A percentile compares a stretch with the other conserved stretches of the same genome.
Evolutionary conservation across 148 eudicot genomes (phyloP).

Genomic region (Euryodendron excelsum): DNA sequence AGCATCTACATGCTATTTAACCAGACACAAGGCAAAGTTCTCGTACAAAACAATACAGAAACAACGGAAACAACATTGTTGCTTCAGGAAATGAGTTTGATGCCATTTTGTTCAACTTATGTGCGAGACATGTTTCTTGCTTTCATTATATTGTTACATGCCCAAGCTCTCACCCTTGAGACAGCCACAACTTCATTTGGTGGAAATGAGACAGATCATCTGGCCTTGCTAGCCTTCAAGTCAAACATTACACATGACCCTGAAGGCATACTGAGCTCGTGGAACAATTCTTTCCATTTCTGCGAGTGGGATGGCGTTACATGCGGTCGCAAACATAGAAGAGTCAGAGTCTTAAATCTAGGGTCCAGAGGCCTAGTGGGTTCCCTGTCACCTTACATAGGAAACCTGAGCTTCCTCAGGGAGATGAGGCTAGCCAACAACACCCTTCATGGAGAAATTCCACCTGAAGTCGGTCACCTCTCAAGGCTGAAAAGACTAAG

Average conservation of each 20-base stretch:
- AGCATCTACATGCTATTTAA: too few relatives aligned
- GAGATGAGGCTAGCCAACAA: slow-evolving; percentile 9
- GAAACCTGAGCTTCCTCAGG: slow-evolving; percentile 25
- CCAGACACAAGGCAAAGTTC: too few relatives aligned
- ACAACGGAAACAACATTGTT: too few relatives aligned
- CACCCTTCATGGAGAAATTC: slow-evolving; percentile 21
- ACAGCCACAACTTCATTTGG: too few relatives aligned
- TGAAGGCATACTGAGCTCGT: background rate
- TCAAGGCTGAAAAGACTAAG: background rate
- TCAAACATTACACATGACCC: background rate
- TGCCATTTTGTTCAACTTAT: too few relatives aligned
- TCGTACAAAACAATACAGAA: too few relatives aligned
- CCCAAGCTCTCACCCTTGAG: too few relatives aligned
- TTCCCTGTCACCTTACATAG: slow-evolving; percentile 21
- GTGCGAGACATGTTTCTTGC: too few relatives aligned
- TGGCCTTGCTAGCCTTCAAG: background rate
- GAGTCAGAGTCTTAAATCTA: background rate
- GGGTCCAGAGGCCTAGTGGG: slow-evolving; percentile 1
- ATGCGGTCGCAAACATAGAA: background rate
- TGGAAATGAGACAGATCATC: background rate
- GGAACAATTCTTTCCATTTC: background rate
- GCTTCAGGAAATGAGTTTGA: too few relatives aligned
- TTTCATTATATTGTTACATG: too few relatives aligned
- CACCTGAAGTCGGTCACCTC: slow-evolving; percentile 12
- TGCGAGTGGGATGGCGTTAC: background rate